These are phyloP conservation scores for Entomortierella lignicola DNA, from an alignment of 192 early-diverging fungal genomes.

Conservation along the genomic window DNA sequence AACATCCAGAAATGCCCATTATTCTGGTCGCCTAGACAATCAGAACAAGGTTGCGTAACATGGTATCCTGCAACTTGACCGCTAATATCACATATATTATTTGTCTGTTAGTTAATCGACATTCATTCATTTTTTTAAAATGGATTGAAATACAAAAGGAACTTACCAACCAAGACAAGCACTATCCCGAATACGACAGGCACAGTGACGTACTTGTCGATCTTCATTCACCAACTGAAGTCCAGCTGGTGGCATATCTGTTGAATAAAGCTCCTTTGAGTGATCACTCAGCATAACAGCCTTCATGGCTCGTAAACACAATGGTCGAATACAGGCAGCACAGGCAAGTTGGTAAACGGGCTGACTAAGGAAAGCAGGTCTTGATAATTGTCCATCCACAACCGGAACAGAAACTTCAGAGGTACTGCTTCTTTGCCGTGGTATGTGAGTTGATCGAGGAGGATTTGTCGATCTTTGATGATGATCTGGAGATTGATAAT, in stretches of 20 bases:
- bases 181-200: constrained; percentile 48
- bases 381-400: not conserved
- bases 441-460: not conserved
- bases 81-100: not conserved
- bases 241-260: constrained; percentile 46
- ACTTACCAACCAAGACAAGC: constrained; percentile 51
- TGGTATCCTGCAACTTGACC: constrained; percentile 52
- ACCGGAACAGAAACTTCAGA: not conserved
- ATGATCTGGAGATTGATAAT: not conserved
- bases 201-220: constrained; percentile 48
- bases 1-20: constrained; percentile 56
- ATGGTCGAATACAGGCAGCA: constrained; percentile 40
- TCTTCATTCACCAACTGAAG: constrained; percentile 49
- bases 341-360: constrained; percentile 52
- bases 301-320: constrained; percentile 47
- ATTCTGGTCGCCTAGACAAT: constrained; percentile 48
- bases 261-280: constrained; percentile 50
- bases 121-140: not conserved
- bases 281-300: constrained; percentile 53
- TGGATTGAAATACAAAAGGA: too few species aligned
- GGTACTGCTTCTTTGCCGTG: not conserved
- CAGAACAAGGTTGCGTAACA: constrained; percentile 51
- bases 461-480: not conserved
- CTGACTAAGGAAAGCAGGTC: constrained; percentile 41
- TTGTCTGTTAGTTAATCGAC: not conserved